Evolutionary conservation across 352 stramenopile species (phyloP).

Genomic region (Aphanomyces euteiches): DNA sequence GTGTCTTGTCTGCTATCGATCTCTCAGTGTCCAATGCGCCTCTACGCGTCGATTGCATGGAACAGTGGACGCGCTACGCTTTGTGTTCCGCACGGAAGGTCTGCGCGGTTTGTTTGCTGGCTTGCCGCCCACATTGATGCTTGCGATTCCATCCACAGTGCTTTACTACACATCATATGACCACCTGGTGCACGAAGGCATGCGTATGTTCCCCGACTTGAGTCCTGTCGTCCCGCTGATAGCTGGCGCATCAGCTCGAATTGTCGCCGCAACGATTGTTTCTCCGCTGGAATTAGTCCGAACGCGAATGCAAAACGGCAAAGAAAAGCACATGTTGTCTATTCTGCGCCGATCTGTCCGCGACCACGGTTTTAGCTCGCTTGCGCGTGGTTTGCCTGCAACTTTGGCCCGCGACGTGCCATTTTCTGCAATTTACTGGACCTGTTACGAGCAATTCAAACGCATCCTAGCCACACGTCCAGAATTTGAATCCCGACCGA

Average conservation of each 20-base stretch:
- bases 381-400: constrained; percentile 84
- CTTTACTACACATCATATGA: constrained; percentile 96
- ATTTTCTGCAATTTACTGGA: constrained; percentile 95
- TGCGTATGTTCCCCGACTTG: constrained; percentile 37
- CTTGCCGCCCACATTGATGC: constrained; percentile 88
- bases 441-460: constrained; percentile 79
- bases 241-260: constrained; percentile 57
- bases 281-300: constrained; percentile 85
- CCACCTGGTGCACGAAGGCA: constrained; percentile 55
- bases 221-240: constrained; percentile 55
- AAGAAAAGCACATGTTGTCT: constrained; percentile 34
- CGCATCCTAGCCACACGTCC: background rate
- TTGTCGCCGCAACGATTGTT: constrained; percentile 72
- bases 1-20: constrained; percentile 19
- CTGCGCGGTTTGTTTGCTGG: constrained; percentile 80
- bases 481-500: constrained; percentile 34
- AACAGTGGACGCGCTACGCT: constrained; percentile 59
- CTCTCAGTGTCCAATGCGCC: constrained; percentile 7
- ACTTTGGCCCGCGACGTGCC: constrained; percentile 93
- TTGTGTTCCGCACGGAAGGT: constrained; percentile 82
- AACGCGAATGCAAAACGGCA: constrained; percentile 77
- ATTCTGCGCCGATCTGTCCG: constrained; percentile 58
- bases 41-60: constrained; percentile 40
- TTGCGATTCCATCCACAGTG: constrained; percentile 91
- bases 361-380: constrained; percentile 61